A percentile compares a stretch with the other conserved stretches of the same genome.
phyloP scores from a whole-genome alignment of 2,329 filamentous ascomycete genomes.

The Proliferodiscus dingleyae region DNA sequence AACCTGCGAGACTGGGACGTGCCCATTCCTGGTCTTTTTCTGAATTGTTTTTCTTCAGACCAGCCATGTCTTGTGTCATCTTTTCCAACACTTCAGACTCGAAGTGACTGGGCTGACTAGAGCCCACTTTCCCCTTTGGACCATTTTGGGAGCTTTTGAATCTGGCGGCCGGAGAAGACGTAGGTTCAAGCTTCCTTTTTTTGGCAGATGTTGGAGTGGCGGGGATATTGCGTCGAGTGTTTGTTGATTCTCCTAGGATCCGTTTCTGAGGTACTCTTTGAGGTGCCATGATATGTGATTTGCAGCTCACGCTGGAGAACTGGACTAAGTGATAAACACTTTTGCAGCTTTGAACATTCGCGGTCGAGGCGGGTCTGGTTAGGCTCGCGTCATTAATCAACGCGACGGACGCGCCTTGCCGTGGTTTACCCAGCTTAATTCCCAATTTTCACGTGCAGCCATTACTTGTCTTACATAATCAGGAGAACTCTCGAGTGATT shows the following conservation, averaged over 20 bases:
- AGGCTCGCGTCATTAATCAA: neutral
- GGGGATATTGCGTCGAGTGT: slow-evolving; percentile 56
- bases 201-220: slow-evolving; percentile 42
- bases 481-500: too few species aligned
- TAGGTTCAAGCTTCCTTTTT: slow-evolving; percentile 79
- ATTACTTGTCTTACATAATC: too few species aligned
- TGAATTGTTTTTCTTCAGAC: slow-evolving; percentile 77
- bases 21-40: slow-evolving; percentile 95
- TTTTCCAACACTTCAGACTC: slow-evolving; percentile 93
- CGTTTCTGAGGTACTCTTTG: slow-evolving; percentile 63
- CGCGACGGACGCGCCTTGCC: neutral
- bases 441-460: too few species aligned
- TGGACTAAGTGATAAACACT: neutral
- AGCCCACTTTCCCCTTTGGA: slow-evolving; percentile 58
- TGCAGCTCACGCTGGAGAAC: neutral
- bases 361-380: neutral
- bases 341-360: neutral
- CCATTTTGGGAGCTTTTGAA: slow-evolving; percentile 60
- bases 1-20: slow-evolving; percentile 55
- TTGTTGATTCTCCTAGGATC: slow-evolving; percentile 64
- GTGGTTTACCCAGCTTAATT: too few species aligned
- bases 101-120: slow-evolving; percentile 79
- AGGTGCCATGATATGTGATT: slow-evolving; percentile 25
- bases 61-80: slow-evolving; percentile 87
- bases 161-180: slow-evolving; percentile 49